Percentiles rank a stretch among this genome's conserved stretches.
Conservation (phyloP, 1,284 basidiomycete genomes). For the Cutaneotrichosporon cavernicola region DNA sequence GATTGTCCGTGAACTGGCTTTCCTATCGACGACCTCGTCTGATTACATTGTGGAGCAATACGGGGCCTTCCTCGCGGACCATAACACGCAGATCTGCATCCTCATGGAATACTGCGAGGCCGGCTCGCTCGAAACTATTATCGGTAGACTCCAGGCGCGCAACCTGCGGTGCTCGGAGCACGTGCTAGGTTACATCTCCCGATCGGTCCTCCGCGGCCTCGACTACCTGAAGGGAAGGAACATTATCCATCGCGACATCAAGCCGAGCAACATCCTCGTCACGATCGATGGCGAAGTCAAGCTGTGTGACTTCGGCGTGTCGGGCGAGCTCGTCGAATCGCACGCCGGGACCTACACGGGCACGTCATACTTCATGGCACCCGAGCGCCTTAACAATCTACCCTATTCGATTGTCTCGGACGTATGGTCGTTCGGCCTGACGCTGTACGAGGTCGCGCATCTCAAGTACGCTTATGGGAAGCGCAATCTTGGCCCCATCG, state of each 20-base stretch:
- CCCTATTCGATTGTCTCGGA: slow-evolving; percentile 97
- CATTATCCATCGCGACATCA: slow-evolving; percentile 97
- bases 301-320: slow-evolving; percentile 94
- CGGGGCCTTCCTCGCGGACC: slow-evolving; percentile 91
- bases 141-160: slow-evolving; percentile 76
- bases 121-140: slow-evolving; percentile 74
- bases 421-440: slow-evolving; percentile 94
- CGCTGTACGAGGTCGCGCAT: slow-evolving; percentile 89
- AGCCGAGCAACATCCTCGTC: slow-evolving; percentile 91
- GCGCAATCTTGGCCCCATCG: slow-evolving; percentile 72
- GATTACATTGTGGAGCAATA: slow-evolving; percentile 89
- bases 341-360: slow-evolving; percentile 94
- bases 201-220: slow-evolving; percentile 88
- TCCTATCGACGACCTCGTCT: slow-evolving; percentile 81
- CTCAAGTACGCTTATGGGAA: slow-evolving; percentile 85
- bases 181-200: slow-evolving; percentile 85
- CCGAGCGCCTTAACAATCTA: slow-evolving; percentile 88
- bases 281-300: slow-evolving; percentile 84
- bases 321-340: slow-evolving; percentile 88
- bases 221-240: slow-evolving; percentile 85
- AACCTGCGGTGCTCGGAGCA: slow-evolving; percentile 83
- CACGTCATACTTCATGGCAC: slow-evolving; percentile 98
- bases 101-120: slow-evolving; percentile 95
- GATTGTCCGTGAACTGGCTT: slow-evolving; percentile 85
- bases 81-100: slow-evolving; percentile 89